phyloP scores from a whole-genome alignment of 1,139 yeast genomes.

The Hemisphaericaspora lyxosophila region DNA sequence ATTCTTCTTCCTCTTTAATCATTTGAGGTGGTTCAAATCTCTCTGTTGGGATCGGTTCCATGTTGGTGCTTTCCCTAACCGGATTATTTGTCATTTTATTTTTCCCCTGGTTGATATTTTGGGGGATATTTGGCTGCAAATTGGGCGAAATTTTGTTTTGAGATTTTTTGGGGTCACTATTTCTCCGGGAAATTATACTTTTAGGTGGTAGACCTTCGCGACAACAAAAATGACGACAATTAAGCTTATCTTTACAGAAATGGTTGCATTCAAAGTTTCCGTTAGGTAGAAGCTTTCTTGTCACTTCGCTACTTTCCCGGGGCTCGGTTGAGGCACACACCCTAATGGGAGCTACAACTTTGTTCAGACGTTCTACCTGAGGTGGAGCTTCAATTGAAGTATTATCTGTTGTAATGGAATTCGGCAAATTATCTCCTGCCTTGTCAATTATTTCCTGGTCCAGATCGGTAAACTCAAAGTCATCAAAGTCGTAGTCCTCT shows the following conservation, averaged over 20 bases:
- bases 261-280: constrained; percentile 39
- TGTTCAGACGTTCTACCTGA: no score
- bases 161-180: not conserved
- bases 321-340: no score
- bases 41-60: no score
- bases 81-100: no score
- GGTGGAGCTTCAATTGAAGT: not conserved
- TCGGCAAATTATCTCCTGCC: not conserved
- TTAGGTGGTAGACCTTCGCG: constrained; percentile 34
- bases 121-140: constrained; percentile 1
- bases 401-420: not conserved
- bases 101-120: no score
- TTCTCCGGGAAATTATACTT: not conserved
- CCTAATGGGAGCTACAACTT: not conserved
- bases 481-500: constrained; percentile 5
- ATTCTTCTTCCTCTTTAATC: no score
- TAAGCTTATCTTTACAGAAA: constrained; percentile 32
- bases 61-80: no score
- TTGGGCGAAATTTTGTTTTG: not conserved
- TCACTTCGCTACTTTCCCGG: no score
- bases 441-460: constrained; percentile 3
- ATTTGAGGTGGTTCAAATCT: no score
- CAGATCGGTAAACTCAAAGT: constrained; percentile 7
- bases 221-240: constrained; percentile 46
- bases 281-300: constrained; percentile 16